phyloP scores from a whole-genome alignment of 2,329 filamentous ascomycete species.

The Tympanopsis confertula region DNA sequence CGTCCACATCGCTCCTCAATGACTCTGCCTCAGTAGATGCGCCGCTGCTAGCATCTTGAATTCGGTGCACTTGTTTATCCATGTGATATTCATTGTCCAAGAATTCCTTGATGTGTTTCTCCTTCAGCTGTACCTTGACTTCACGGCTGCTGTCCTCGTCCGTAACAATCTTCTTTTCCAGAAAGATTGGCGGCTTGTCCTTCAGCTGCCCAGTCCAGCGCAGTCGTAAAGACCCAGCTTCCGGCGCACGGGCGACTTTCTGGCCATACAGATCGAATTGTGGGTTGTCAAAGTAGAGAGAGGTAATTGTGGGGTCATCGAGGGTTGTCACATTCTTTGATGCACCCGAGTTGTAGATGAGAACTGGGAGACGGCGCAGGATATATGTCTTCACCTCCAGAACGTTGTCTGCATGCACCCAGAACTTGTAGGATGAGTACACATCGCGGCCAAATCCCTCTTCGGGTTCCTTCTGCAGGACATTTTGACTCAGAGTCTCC shows the following conservation, averaged over 20 bases:
- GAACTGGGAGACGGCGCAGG: conserved; percentile 51
- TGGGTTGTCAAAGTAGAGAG: conserved; percentile 58
- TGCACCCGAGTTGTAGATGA: conserved; percentile 57
- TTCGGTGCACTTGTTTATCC: conserved; percentile 53
- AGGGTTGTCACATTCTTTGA: conserved; percentile 48
- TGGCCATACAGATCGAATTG: conserved; percentile 52
- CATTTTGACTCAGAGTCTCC: conserved; percentile 35
- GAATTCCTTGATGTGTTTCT: conserved; percentile 57
- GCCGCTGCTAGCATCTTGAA: conserved; percentile 35
- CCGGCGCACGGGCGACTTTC: conserved; percentile 44
- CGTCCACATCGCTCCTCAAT: conserved; percentile 42
- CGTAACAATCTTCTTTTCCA: conserved; percentile 56
- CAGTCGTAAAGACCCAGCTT: conserved; percentile 49
- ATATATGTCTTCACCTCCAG: conserved; percentile 62
- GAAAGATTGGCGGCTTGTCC: conserved; percentile 46
- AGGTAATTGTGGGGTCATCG: conserved; percentile 56
- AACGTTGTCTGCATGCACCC: conserved; percentile 59
- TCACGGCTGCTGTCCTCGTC: conserved; percentile 16
- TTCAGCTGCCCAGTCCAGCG: conserved; percentile 54
- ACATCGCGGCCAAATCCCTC: conserved; percentile 2
- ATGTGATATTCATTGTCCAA: conserved; percentile 52
- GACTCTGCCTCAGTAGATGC: conserved; percentile 36
- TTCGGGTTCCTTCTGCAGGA: neutral
- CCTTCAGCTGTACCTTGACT: conserved; percentile 40
- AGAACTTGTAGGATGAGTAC: conserved; percentile 26